Conservation (phyloP, 73 alveolate genomes). For the Paramecium primaurelia region DNA sequence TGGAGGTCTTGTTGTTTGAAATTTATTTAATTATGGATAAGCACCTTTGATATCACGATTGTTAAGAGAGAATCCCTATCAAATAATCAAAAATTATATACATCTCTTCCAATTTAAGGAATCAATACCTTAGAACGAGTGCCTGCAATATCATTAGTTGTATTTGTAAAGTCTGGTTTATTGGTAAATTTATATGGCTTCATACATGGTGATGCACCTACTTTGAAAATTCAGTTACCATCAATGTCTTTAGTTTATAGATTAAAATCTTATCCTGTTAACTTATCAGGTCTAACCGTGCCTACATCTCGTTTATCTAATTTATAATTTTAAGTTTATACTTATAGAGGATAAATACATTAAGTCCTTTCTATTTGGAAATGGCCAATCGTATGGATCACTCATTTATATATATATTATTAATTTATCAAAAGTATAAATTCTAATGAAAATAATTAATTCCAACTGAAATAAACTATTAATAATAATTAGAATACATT, state of each 20-base stretch:
- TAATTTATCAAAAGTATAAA: background rate
- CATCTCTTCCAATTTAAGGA: conserved; percentile 4
- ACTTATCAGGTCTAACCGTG: conserved; percentile 30
- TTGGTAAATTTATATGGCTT: conserved; percentile 66
- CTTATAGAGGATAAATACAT: conserved; percentile 68
- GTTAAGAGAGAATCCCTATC: conserved; percentile 67
- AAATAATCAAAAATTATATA: conserved; percentile 49
- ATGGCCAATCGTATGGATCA: conserved; percentile 77
- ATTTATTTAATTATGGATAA: conserved; percentile 72
- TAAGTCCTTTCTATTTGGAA: conserved; percentile 71
- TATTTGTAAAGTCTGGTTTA: conserved; percentile 56
- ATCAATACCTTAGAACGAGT: conserved; percentile 54
- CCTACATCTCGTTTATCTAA: conserved; percentile 57
- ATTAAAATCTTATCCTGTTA: conserved; percentile 42
- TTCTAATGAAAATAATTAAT: background rate
- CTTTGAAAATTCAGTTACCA: conserved; percentile 45
- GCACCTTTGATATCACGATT: conserved; percentile 73
- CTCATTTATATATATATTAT: background rate
- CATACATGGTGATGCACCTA: conserved; percentile 67
- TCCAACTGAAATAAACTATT: background rate
- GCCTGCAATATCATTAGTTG: conserved; percentile 63
- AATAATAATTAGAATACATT: background rate
- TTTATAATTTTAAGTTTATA: background rate
- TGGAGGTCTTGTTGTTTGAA: conserved; percentile 71
- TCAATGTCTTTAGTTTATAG: conserved; percentile 40